Base-by-base conservation (phyloP, 73 alveolate genomes). In the Tetrahymena borealis region DNA sequence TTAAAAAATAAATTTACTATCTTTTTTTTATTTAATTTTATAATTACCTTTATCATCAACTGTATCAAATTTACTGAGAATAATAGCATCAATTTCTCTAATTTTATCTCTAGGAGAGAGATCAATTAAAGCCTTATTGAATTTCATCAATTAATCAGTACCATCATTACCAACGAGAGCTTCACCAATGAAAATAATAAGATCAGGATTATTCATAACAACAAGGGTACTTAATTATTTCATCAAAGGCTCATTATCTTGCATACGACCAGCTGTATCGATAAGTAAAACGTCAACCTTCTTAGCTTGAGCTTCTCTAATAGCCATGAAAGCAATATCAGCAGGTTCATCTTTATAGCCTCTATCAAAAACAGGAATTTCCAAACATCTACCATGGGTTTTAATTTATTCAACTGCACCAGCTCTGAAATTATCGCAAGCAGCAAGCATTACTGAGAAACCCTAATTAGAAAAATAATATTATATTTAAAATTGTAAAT, bases 191-290 rank as follows among this genome's bases (percentile, higher is more conserved):
- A 98, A 98, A 38, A 97, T 93, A 13, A 98, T 99, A 24, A 96
- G 93, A 96, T 99, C 99, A 90, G 99, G 99, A 85, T 94, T 98
- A 96, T 99, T 99, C 79, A 98, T 93, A 91, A 99, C 99, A 20
- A 98, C 99, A 78, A 99, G 96, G 94, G 98, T 98, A 39, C 99
- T 99, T 78, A 99, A 97, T 78, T 99, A 97, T 90, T 98, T 98
- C 99, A 99, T 99, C 43, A 99, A 97, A 31, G 99, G 99, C 90
- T 99, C 99, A 92, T 99, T 99, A 93, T 99, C 99, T 97, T 99
- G 99, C 99, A 99, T 99, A 95, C 99, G 97, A 10, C 99, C 99
- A 31, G 99, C 99, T 20, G 99, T 99, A 95, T 99, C 99, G 28
- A 99, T 98, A 79, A 99, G 96, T n/a, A 99, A 99, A 37, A 99